phyloP scores from a whole-genome alignment of 768 basidiomycete genomes.

The Pulveroboletus frians region DNA sequence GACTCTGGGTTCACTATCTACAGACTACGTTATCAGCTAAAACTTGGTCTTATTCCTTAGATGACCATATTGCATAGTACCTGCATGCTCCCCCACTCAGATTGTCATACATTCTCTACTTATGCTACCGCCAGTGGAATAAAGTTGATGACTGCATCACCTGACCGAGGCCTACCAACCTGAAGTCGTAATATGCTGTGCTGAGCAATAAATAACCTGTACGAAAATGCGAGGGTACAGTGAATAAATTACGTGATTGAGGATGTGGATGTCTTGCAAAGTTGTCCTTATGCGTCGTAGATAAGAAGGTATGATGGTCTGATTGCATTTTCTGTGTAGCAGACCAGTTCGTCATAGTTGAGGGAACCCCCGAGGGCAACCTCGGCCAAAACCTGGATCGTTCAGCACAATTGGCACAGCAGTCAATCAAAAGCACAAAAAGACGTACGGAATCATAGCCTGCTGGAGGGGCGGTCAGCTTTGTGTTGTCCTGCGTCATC shows the following conservation, averaged over 20 bases:
- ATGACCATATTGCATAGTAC: constrained; percentile 24
- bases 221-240: background rate
- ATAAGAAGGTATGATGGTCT: constrained; percentile 66
- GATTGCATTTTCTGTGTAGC: constrained; percentile 68
- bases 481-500: constrained; percentile 52
- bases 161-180: background rate
- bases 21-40: constrained; percentile 16
- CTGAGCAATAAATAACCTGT: constrained; percentile 7
- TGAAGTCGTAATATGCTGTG: background rate
- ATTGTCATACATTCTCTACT: constrained; percentile 12
- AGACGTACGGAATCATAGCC: constrained; percentile 62
- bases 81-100: constrained; percentile 30
- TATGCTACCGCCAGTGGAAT: background rate
- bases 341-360: constrained; percentile 68
- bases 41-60: constrained; percentile 34
- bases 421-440: background rate
- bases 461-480: constrained; percentile 50
- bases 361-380: constrained; percentile 49
- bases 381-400: constrained; percentile 58
- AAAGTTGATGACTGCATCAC: background rate
- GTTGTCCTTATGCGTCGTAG: constrained; percentile 45
- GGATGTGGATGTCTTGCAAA: background rate
- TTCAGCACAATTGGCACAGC: background rate
- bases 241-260: constrained; percentile 3
- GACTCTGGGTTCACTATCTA: constrained; percentile 10